Conservation (phyloP, 306 rosid species). For the Carpinus fangiana region DNA sequence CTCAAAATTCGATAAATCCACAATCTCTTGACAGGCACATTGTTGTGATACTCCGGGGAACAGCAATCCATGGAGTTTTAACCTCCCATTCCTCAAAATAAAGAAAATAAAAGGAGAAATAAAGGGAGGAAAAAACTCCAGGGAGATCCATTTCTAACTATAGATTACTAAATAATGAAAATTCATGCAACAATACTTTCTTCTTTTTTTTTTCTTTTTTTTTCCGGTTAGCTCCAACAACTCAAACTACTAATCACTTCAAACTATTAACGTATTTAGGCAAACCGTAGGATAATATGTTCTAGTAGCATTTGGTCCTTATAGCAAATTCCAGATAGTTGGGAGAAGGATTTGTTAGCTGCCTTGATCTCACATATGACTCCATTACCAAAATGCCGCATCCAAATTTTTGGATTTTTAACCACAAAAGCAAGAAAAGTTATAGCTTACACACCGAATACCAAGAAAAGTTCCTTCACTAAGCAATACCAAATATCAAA, state of each 20-base stretch:
- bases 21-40: conserved; percentile 4
- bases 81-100: not conserved
- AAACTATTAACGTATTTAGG: not conserved
- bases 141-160: not conserved
- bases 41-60: conserved; percentile 1
- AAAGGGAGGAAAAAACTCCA: not conserved
- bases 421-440: not conserved
- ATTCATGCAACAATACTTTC: not conserved
- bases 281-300: not conserved
- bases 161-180: not conserved
- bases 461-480: not conserved
- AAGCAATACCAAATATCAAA: not conserved
- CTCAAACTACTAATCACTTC: not conserved
- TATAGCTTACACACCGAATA: not conserved
- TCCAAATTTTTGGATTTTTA: not conserved
- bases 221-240: not conserved
- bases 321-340: not conserved
- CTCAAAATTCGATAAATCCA: not conserved
- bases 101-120: not conserved
- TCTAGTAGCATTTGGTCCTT: not conserved
- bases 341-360: not conserved
- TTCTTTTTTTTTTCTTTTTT: not conserved
- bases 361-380: not conserved
- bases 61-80: not conserved
- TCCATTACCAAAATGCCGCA: not conserved